phyloP scores from a whole-genome alignment of 202 grass and related monocot genomes.

The Schoenoplectus triqueter region DNA sequence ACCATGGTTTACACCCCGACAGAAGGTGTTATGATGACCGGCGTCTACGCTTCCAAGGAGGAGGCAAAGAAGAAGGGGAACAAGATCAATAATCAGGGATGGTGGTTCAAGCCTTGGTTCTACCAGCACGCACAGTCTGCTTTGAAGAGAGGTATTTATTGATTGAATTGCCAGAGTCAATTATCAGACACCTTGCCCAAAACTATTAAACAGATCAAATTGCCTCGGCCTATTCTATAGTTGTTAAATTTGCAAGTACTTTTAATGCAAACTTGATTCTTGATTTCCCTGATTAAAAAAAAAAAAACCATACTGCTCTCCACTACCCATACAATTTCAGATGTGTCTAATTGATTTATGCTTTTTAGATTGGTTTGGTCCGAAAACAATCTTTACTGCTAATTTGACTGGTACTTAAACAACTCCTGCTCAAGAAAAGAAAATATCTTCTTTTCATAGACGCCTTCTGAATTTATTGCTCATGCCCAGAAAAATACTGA shows the following conservation, averaged over 20 bases:
- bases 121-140: conserved; percentile 88
- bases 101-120: conserved; percentile 99
- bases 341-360: not conserved
- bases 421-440: not conserved
- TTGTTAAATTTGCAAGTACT: not conserved
- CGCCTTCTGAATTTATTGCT: not conserved
- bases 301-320: not conserved
- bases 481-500: not conserved
- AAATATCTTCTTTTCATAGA: not conserved
- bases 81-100: conserved; percentile 74
- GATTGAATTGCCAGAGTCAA: not conserved
- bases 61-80: conserved; percentile 98
- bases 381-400: conserved; percentile 5
- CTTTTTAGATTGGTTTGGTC: not conserved
- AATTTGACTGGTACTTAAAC: not conserved
- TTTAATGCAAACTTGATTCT: not conserved
- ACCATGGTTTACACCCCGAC: conserved; percentile 67
- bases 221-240: not conserved
- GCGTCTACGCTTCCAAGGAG: conserved; percentile 77
- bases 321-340: not conserved
- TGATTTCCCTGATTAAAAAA: too few species aligned
- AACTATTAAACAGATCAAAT: not conserved
- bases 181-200: too few species aligned
- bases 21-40: conserved; percentile 91
- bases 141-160: conserved; percentile 54